These are phyloP conservation scores for Fusarium sp. DNA, from an alignment of 2,329 filamentous ascomycete species.

Conservation along the genomic window DNA sequence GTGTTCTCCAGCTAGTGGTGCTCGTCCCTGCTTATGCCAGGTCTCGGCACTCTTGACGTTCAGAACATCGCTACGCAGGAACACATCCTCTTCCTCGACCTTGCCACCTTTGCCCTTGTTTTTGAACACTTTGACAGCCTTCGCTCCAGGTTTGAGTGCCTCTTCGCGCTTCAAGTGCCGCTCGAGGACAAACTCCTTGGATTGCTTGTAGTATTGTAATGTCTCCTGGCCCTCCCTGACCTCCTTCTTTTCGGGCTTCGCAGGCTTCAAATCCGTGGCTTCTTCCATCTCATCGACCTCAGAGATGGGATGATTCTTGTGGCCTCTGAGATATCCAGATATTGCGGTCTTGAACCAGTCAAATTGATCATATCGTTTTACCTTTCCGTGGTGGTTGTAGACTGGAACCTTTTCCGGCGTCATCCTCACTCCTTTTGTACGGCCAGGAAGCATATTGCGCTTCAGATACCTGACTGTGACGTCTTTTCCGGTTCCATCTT, in stretches of 20 bases:
- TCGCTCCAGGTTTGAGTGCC: slow-evolving; percentile 77
- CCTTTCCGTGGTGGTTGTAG: slow-evolving; percentile 80
- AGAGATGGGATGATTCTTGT: slow-evolving; percentile 67
- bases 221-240: slow-evolving; percentile 82
- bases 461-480: slow-evolving; percentile 93
- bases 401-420: slow-evolving; percentile 83
- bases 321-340: slow-evolving; percentile 73
- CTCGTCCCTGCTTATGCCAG: slow-evolving; percentile 96
- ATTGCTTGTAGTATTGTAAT: slow-evolving; percentile 88
- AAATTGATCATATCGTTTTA: slow-evolving; percentile 79
- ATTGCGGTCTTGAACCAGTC: slow-evolving; percentile 92
- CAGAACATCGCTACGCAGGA: slow-evolving; percentile 81
- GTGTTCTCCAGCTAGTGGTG: slow-evolving; percentile 75
- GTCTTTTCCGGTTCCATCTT: slow-evolving; percentile 92
- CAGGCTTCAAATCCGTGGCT: slow-evolving; percentile 78
- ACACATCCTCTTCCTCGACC: slow-evolving; percentile 83
- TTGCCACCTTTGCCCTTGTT: slow-evolving; percentile 80
- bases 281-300: slow-evolving; percentile 85
- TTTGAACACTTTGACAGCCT: slow-evolving; percentile 79
- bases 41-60: slow-evolving; percentile 92
- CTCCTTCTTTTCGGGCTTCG: slow-evolving; percentile 78
- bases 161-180: slow-evolving; percentile 93
- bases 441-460: slow-evolving; percentile 83
- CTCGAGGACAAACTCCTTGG: slow-evolving; percentile 85
- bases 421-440: slow-evolving; percentile 87